Conservation (phyloP, 768 basidiomycete species). For the Podaxis mareebaensis region DNA sequence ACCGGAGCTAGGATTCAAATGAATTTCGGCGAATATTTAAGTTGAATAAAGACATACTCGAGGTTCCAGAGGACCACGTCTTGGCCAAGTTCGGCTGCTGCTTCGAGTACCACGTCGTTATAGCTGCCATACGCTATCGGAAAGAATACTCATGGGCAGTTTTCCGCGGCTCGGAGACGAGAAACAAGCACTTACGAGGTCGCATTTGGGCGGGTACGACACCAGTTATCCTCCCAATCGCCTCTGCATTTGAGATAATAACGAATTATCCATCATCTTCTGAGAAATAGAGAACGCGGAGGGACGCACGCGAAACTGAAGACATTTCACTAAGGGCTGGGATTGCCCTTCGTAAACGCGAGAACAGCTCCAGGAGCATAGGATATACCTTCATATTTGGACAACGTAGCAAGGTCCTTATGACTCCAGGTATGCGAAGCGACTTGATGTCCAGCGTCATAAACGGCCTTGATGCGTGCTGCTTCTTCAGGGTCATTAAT, state of each 20-base stretch:
- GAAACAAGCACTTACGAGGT: constrained; percentile 23
- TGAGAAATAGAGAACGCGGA: too few species aligned
- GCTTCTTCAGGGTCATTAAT: constrained; percentile 24
- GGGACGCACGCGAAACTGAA: constrained; percentile 6
- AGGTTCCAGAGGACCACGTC: constrained; percentile 32
- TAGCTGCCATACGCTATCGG: constrained; percentile 35
- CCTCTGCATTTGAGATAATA: constrained; percentile 16
- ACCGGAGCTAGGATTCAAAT: constrained; percentile 28
- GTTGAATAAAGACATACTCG: constrained; percentile 26
- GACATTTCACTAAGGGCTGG: constrained; percentile 12
- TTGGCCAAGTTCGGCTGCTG: constrained; percentile 24
- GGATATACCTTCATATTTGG: constrained; percentile 17
- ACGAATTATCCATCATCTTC: not conserved
- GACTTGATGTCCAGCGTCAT: constrained; percentile 29
- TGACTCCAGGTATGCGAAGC: constrained; percentile 34
- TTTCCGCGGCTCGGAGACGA: too few species aligned
- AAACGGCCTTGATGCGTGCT: constrained; percentile 22
- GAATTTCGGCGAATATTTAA: not conserved
- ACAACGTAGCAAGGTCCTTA: constrained; percentile 22
- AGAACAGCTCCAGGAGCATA: not conserved
- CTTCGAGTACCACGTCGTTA: constrained; percentile 31
- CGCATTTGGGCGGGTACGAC: constrained; percentile 26
- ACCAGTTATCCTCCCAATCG: constrained; percentile 25
- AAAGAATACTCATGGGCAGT: too few species aligned
- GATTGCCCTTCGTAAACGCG: not conserved